A percentile compares a stretch with the other conserved stretches of the same genome.
Conservation (phyloP, 2,329 filamentous ascomycete species). For the Fusarium sterilihyphosum region DNA sequence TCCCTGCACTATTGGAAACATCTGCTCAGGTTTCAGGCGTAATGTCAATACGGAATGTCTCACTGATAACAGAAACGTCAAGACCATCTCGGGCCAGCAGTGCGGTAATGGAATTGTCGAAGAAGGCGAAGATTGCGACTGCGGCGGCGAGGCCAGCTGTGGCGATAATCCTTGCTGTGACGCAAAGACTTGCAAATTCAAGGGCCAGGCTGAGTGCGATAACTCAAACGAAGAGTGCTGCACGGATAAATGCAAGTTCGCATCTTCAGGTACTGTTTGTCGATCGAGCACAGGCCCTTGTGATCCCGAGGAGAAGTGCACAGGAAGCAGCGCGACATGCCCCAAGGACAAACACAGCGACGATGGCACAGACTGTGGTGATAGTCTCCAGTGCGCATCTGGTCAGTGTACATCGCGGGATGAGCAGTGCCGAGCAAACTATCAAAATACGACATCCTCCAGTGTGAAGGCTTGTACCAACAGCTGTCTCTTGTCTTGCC, state of each 20-base stretch:
- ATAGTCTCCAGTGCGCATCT: constrained; percentile 80
- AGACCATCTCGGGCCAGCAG: constrained; percentile 81
- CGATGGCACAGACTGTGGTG: constrained; percentile 78
- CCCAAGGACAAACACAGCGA: constrained; percentile 75
- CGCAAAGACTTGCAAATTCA: constrained; percentile 86
- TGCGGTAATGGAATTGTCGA: constrained; percentile 99
- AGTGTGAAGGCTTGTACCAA: constrained; percentile 77
- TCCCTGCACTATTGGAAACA: constrained; percentile 89
- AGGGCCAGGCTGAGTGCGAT: constrained; percentile 78
- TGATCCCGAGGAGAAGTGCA: constrained; percentile 86
- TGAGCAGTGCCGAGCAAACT: constrained; percentile 85
- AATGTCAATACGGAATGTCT: constrained; percentile 82
- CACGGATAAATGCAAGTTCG: constrained; percentile 72
- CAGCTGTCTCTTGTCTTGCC: constrained; percentile 81
- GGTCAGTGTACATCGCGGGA: constrained; percentile 95
- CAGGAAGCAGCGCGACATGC: constrained; percentile 76
- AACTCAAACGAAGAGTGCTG: constrained; percentile 86
- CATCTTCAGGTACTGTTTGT: constrained; percentile 76
- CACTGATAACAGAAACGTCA: constrained; percentile 84
- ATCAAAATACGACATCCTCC: constrained; percentile 78
- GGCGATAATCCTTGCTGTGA: constrained; percentile 84
- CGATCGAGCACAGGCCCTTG: constrained; percentile 82
- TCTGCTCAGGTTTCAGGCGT: constrained; percentile 86
- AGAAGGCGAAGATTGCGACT: constrained; percentile 93
- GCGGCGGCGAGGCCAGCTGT: constrained; percentile 80